Evolutionary conservation across 352 stramenopile species (phyloP).

Genomic region (Phytophthora colocasiae): DNA sequence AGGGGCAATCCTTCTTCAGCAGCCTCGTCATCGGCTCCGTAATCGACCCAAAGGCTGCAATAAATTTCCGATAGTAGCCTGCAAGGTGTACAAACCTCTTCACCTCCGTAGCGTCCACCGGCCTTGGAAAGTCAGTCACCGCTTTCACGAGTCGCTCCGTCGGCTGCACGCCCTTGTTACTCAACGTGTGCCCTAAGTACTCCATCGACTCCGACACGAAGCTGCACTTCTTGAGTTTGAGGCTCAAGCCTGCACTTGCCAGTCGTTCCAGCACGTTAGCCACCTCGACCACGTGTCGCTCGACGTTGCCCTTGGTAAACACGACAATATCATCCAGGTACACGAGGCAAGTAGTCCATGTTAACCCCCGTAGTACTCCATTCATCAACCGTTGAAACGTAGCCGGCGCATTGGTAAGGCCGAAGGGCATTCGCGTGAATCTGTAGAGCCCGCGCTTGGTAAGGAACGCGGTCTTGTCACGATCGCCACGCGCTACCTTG

Average conservation of each 20-base stretch:
- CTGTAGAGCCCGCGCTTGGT: not conserved
- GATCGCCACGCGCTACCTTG: not conserved
- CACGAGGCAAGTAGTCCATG: not conserved
- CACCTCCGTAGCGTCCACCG: not conserved
- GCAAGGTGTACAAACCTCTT: conserved; percentile 3
- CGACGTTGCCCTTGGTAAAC: not conserved
- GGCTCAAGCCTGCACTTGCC: not conserved
- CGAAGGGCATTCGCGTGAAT: conserved; percentile 3
- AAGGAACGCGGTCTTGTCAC: conserved; percentile 1
- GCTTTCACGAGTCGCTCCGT: not conserved
- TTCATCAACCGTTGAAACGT: conserved; percentile 2
- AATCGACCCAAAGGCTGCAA: not conserved
- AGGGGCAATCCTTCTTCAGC: not conserved
- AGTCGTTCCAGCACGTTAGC: not conserved
- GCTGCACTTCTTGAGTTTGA: not conserved
- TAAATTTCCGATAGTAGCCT: not conserved
- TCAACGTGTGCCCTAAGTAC: not conserved
- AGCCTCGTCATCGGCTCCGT: not conserved
- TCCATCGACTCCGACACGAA: not conserved
- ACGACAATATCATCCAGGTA: conserved; percentile 5
- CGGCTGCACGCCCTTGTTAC: not conserved
- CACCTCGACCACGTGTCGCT: not conserved
- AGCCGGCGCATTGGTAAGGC: not conserved
- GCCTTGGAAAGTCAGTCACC: not conserved
- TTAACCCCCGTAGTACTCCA: not conserved